phyloP scores from a whole-genome alignment of 768 basidiomycete species.

The Cyclocybe cylindracea region DNA sequence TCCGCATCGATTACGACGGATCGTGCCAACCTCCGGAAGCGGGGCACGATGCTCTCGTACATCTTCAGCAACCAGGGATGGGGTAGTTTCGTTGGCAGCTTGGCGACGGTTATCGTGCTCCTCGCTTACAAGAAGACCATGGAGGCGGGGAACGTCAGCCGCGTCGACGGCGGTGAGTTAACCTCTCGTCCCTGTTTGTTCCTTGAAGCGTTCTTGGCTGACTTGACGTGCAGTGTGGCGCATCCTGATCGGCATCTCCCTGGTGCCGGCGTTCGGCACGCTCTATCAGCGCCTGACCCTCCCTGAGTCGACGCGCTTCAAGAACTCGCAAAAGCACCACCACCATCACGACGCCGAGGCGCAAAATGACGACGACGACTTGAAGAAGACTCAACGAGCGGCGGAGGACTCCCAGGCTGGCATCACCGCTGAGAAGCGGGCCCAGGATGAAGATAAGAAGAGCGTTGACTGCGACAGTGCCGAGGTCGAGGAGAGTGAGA shows the following conservation, averaged over 20 bases:
- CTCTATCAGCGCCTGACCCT: conserved; percentile 77
- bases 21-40: conserved; percentile 56
- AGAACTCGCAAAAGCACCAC: conserved; percentile 36
- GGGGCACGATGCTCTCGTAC: conserved; percentile 75
- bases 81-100: conserved; percentile 66
- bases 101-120: conserved; percentile 66
- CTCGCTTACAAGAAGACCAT: conserved; percentile 64
- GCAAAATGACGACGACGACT: conserved; percentile 28
- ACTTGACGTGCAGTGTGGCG: conserved; percentile 56
- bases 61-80: conserved; percentile 81
- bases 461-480: background rate
- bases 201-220: background rate
- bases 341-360: conserved; percentile 24
- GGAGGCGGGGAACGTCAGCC: conserved; percentile 55
- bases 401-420: background rate
- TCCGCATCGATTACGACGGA: conserved; percentile 70
- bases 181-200: background rate
- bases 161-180: conserved; percentile 65
- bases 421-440: background rate
- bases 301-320: conserved; percentile 63
- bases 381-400: conserved; percentile 19
- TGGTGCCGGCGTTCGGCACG: conserved; percentile 73
- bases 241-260: conserved; percentile 71
- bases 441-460: background rate
- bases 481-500: background rate